Base-by-base conservation (phyloP, 176 grass and related monocot species). In the Urochloa ruziziensis region DNA sequence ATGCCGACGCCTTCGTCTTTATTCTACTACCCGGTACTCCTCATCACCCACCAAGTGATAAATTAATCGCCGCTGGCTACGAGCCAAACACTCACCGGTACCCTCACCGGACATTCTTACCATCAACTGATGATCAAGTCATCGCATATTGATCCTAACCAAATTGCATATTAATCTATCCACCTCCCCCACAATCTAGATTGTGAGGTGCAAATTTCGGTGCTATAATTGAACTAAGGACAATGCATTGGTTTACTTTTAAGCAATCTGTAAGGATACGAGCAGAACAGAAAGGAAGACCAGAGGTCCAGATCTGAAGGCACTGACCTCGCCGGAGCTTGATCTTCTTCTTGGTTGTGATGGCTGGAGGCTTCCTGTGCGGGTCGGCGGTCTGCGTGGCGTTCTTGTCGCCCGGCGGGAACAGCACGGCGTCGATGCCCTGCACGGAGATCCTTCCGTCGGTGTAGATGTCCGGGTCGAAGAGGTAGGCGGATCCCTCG, bases 401-500 rank as follows among this genome's bases (percentile, higher is more conserved):
- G 16, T 90, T 66, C 4, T 54, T 84, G 47, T 97, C 92, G 4
- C 89, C 90, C 16, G 82, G 74, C 11, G 88, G 82, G 10, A 97
- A 85, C n/a, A 97, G 92, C 62, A 97, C 95, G n/a, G 92, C 90
- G 75, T 97, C 95, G 11, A 97, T 95, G 61, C 95, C 95, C 86
- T 97, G 95, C 43, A 97, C 95, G 0, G 95, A 94, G 89, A 97
- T 94, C 86, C 95, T 87, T 0, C 95, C 95, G 42, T 97, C 95
- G 25, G 95, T 91, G 82, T 97, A 97, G 84, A 97, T 97, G 76
- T 97, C 95, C 42, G 95, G 95, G 80, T 97, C 95, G 83, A 97
- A 97, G 58, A 97, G 89, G 89, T 97, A 97, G 46, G 95, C 95
- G 1, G 90, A 93, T 0, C 88, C 95, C 78, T 95, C 90, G 18